Base-by-base conservation (phyloP, 2,329 filamentous ascomycete genomes). In the Colletotrichum zoysiae region DNA sequence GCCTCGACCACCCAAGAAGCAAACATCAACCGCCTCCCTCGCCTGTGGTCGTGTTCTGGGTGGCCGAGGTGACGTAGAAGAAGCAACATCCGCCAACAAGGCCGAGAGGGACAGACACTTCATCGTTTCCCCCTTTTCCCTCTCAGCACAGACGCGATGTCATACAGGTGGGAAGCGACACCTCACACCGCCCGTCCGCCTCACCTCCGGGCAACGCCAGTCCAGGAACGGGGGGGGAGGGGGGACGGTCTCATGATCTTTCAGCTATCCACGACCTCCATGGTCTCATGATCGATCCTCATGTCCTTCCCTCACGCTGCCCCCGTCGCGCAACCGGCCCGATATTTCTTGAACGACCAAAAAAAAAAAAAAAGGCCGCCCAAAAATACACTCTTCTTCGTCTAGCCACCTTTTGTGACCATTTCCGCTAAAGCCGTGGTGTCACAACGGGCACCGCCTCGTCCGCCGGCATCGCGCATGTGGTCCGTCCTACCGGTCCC, bases 381-480 rank as follows among this genome's bases (percentile, higher is more conserved):
- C 23, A 20, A 55, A 55, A 20, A n/a, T 18, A 20, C 44, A 48
- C 44, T 35, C 38, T 6, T 40, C 12, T 23, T 26, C 33, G 35
- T 16, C 35, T 26, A 5, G 6, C 38, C 26, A 26, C 38, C 12
- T 11, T 40, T 23, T 33, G 3, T 40, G n/a, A 9, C 23, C n/a
- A 5, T 30, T 18, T 44, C 44, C 44, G 11, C 9, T 4, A 26
- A 26, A 26, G 26, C 35, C 18, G 35, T 50, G 18, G 42, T 18
- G 51, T 18, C 5, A 53, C n/a, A 5, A 44, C 5, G 3, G 23
- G 0, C 53, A 33, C 33, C 42, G 53, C 64, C 53, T 20, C 16
- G 50, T 35, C 42, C 64, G 55, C 51, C 64, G 62, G 63, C 53
- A 42, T 18, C 23, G 23, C 16, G 20, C 60, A 53, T n/a, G 18